Conservation (phyloP, 2,329 filamentous ascomycete genomes). For the Stemphylium lycopersici region DNA sequence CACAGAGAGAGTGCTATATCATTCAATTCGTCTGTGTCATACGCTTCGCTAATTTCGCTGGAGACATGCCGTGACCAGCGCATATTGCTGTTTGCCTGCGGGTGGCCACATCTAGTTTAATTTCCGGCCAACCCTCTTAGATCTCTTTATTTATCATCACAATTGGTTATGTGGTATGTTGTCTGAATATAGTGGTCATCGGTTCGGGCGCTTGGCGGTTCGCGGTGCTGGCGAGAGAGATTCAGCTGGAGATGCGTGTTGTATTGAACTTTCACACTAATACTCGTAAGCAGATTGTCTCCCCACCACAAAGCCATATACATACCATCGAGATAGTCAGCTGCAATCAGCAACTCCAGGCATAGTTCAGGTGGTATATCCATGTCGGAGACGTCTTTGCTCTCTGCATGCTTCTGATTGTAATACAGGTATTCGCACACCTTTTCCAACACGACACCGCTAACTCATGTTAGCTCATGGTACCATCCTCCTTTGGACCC, state of each 20-base stretch:
- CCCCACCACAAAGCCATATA: background rate
- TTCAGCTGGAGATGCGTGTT: background rate
- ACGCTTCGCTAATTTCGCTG: background rate
- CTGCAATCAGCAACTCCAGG: slow-evolving; percentile 76
- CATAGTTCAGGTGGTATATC: slow-evolving; percentile 80
- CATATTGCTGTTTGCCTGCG: background rate
- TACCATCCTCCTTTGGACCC: background rate
- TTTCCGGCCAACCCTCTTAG: background rate
- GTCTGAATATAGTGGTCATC: background rate
- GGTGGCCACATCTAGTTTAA: background rate
- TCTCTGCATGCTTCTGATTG: slow-evolving; percentile 74
- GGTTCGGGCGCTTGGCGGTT: background rate
- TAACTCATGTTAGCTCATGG: slow-evolving; percentile 44
- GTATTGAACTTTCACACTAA: background rate
- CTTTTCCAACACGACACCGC: slow-evolving; percentile 76
- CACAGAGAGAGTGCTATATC: background rate
- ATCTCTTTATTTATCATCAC: background rate
- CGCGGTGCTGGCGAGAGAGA: background rate
- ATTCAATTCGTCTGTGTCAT: background rate
- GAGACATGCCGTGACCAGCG: background rate
- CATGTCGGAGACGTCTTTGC: slow-evolving; percentile 78
- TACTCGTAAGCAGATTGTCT: background rate
- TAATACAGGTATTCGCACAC: slow-evolving; percentile 85
- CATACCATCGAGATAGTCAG: slow-evolving; percentile 68
- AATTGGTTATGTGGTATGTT: background rate